These are phyloP conservation scores for Dittrichia graveolens DNA, from an alignment of 129 eudicot genomes.

Conservation along the genomic window DNA sequence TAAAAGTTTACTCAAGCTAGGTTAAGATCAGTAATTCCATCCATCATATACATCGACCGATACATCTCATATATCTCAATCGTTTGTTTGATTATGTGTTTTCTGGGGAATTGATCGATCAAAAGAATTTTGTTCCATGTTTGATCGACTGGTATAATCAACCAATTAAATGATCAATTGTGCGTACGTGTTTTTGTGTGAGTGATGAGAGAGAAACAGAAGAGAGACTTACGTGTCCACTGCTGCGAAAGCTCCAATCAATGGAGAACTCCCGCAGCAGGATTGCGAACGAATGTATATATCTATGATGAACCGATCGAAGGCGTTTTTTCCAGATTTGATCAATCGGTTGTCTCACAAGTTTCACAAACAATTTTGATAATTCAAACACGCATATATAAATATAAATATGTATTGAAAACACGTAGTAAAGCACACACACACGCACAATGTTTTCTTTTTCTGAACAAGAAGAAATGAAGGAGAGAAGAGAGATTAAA, in stretches of 20 bases:
- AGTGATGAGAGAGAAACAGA: constrained; percentile 23
- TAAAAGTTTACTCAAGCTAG: neutral
- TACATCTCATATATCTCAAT: neutral
- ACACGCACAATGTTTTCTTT: neutral
- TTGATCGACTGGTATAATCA: constrained; percentile 5
- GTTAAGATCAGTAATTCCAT: no score
- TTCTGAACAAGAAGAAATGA: neutral
- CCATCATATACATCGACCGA: neutral
- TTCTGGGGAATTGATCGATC: no score
- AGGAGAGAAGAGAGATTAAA: constrained; percentile 15
- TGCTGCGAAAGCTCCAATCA: constrained; percentile 45
- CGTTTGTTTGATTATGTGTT: neutral
- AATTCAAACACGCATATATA: constrained; percentile 33
- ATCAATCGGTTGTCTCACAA: constrained; percentile 36
- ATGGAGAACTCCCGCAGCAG: constrained; percentile 44
- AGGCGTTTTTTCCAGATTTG: constrained; percentile 15
- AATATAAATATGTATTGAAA: neutral
- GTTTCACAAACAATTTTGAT: constrained; percentile 33
- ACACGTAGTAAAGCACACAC: neutral
- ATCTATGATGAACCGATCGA: constrained; percentile 32
- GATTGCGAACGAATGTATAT: constrained; percentile 34
- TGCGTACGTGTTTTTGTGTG: constrained; percentile 11
- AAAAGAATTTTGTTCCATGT: no score
- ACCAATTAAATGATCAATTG: constrained; percentile 17
- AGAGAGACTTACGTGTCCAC: constrained; percentile 31